Evolutionary conservation across 495 filamentous ascomycete genomes (phyloP), one percentile per base, ranked within the genome.

Genomic region (Aspergillus affinis): DNA sequence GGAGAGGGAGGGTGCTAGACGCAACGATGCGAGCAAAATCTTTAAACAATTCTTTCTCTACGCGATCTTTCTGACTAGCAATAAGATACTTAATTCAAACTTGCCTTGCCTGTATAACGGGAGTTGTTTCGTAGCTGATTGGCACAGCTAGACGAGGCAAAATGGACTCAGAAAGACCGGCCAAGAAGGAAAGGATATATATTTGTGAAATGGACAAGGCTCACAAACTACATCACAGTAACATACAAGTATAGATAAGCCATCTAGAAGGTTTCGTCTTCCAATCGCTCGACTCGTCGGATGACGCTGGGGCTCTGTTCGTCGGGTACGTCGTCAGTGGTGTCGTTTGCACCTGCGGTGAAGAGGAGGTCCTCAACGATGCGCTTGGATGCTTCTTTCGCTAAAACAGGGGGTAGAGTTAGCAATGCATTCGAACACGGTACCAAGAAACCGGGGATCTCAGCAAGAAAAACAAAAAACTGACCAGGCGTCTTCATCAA

Each of bases 281-380:
- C 75, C 51, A 89, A 76, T 59, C 81, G 70, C 48, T 84, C 81
- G 52, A 81, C 84, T 71, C 89, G 83, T 66, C 85, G 82, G 30
- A 93, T 86, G 61, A 94, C 78, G 50, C 88, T 91, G 6, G 90
- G 90, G 64, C 89, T 92, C 59, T 88, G 84, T 60, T 87, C 87
- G 2, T 82, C 81, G 2, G 55, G 60, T 26, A 73, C 23, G 27
- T 72, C 71, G 55, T 81, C 76, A 2, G 77, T 82, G 15, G 79
- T 74, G 55, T 82, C 80, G 19, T 73, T 77, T 15, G 74, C 72
- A 6, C 81, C 84, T 15, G 95, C 95, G 5, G 92, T 96, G 46
- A 89, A 77, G 13, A 98, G 77, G 27, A 99, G 80, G 72, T 98
- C 91, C 45, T 93, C 88, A 0, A 99, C 94, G 53, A 99, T 98